phyloP scores from a whole-genome alignment of 2,329 filamentous ascomycete species.

The Fusarium sp. region DNA sequence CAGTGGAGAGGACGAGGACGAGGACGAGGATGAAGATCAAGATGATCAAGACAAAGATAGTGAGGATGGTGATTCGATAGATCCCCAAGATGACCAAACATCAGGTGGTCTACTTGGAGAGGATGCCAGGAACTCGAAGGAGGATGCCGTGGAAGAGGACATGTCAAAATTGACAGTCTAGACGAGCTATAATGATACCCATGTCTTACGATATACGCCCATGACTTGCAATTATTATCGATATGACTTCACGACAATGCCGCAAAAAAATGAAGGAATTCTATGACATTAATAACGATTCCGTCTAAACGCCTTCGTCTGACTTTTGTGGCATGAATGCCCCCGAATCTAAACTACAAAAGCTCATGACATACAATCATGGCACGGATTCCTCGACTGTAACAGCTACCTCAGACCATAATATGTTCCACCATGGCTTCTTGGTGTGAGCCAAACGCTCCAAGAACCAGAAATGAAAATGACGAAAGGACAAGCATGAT shows the following conservation, averaged over 20 bases:
- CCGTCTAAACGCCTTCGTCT: constrained; percentile 37
- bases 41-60: constrained; percentile 46
- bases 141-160: constrained; percentile 41
- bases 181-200: constrained; percentile 38
- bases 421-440: constrained; percentile 50
- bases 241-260: not conserved
- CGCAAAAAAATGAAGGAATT: constrained; percentile 25
- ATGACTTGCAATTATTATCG: not conserved
- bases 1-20: constrained; percentile 48
- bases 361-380: constrained; percentile 49
- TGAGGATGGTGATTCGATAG: constrained; percentile 37
- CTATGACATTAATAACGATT: constrained; percentile 42
- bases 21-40: constrained; percentile 48
- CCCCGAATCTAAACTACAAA: constrained; percentile 56
- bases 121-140: constrained; percentile 30
- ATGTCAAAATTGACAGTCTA: constrained; percentile 47
- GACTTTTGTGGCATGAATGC: constrained; percentile 40
- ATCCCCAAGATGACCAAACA: constrained; percentile 34
- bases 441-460: constrained; percentile 34
- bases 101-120: constrained; percentile 38
- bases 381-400: constrained; percentile 48
- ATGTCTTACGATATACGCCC: constrained; percentile 3
- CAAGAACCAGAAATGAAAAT: constrained; percentile 31
- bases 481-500: constrained; percentile 16
- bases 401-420: constrained; percentile 52